Base-by-base conservation (phyloP, 352 stramenopile genomes). In the Pythium plurisporium region DNA sequence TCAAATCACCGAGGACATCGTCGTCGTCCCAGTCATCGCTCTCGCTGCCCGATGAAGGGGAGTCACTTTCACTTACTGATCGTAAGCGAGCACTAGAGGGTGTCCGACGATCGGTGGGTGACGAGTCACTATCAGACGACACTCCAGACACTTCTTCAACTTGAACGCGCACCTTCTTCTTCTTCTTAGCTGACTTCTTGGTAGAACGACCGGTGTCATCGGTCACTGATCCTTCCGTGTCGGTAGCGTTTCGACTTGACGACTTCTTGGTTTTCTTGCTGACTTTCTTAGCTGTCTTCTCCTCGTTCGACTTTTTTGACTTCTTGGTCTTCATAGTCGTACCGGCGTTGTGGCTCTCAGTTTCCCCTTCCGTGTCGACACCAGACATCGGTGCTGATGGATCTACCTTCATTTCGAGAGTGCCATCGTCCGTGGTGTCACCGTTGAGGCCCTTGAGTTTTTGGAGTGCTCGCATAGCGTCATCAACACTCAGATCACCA, bases 401-500 rank as follows among this genome's bases (percentile, higher is more conserved):
- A 36, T 36, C 30, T 36, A 36, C 12, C 30, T 36, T 36, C 7
- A 7, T 36, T 36, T 36, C 30, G 12, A 7, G 7, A 36, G n/a
- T n/a, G n/a, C n/a, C n/a, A n/a, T n/a, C n/a, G n/a, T n/a, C n/a
- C n/a, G n/a, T n/a, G n/a, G n/a, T n/a, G n/a, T n/a, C n/a, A n/a
- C n/a, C n/a, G n/a, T n/a, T n/a, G n/a, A n/a, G n/a, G 33, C 10
- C 19, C 41, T 48, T 48, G 11, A 48, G 20, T 7, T 9, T 30
- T 7, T 19, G 6, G 5, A 48, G 23, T 14, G 41, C 41, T 8
- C 5, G 5, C 41, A 48, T 48, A 31, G 41, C 23, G 12, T 48
- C 41, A 29, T 48, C 41, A n/a, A 48, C 8, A 30, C 41, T 48
- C 5, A 48, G 41, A n/a, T 48, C 41, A 29, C 41, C 41, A n/a